Conservation (phyloP, 2,329 filamentous ascomycete species). For the Fusarium haematococcum region DNA sequence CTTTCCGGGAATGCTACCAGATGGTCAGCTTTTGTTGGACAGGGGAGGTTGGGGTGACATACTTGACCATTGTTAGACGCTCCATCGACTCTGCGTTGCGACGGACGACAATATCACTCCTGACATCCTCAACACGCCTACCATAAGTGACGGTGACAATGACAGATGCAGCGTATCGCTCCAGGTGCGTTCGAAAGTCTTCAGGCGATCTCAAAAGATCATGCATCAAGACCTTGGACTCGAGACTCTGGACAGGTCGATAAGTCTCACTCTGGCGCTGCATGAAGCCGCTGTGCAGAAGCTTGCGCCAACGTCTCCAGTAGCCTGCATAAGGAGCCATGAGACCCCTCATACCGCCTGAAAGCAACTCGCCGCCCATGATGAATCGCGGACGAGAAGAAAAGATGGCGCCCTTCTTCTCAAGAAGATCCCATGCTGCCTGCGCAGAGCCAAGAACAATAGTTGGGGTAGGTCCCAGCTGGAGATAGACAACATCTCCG, state of each 20-base stretch:
- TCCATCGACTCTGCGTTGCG: slow-evolving; percentile 57
- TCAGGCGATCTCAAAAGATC: slow-evolving; percentile 50
- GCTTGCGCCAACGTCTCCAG: slow-evolving; percentile 58
- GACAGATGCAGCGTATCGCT: slow-evolving; percentile 53
- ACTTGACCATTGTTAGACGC: slow-evolving; percentile 58
- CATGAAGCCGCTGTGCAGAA: slow-evolving; percentile 58
- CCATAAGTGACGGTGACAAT: slow-evolving; percentile 58
- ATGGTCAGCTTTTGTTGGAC: rapidly evolving
- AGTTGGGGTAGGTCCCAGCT: slow-evolving; percentile 56
- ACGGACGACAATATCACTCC: slow-evolving; percentile 52
- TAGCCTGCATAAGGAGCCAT: slow-evolving; percentile 57
- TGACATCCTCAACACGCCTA: slow-evolving; percentile 43
- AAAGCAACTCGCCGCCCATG: slow-evolving; percentile 57
- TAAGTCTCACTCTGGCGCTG: slow-evolving; percentile 57
- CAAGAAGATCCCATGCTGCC: slow-evolving; percentile 57
- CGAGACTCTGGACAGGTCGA: slow-evolving; percentile 54
- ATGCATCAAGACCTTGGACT: slow-evolving; percentile 54
- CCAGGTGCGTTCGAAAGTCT: slow-evolving; percentile 41
- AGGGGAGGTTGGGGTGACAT: slow-evolving; percentile 7
- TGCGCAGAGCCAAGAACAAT: slow-evolving; percentile 57
- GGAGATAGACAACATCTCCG: slow-evolving; percentile 57
- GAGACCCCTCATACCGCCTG: slow-evolving; percentile 55
- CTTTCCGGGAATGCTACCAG: slow-evolving; percentile 38
- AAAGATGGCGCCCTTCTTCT: slow-evolving; percentile 57
- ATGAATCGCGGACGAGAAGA: slow-evolving; percentile 60